Base-by-base conservation (phyloP, 371 early-diverging fungal species). In the Actinomucor elegans region DNA sequence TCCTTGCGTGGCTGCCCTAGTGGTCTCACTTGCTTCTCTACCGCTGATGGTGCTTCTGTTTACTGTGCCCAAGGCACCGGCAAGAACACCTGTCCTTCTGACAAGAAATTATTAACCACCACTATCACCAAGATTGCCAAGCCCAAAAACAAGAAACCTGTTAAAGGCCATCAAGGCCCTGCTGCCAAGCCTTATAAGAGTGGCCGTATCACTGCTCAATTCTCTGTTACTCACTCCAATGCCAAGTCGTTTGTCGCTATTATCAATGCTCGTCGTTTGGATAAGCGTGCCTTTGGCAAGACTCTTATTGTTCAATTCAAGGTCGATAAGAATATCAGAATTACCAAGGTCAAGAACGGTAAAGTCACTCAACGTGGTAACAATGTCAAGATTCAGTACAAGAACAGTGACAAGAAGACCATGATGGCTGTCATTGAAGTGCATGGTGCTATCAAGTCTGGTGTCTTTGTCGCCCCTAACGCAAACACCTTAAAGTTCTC, bases 51-150 rank as follows among this genome's bases (percentile, higher is more conserved):
- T 12, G 9, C 27, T 7, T 73, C 73, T 12, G 40, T 63, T 10
- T 73, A 73, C 45, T 76, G 77, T 47, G 73, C 59, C 31, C 47
- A 36, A 32, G 58, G 61, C 26, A 28, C 43, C 10, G 28, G 44
- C 12, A n/a, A n/a, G n/a, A n/a, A n/a, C n/a, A n/a, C n/a, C n/a
- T n/a, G n/a, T n/a, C n/a, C n/a, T n/a, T n/a, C n/a, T n/a, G n/a
- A n/a, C n/a, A n/a, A n/a, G n/a, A n/a, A n/a, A n/a, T n/a, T n/a
- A n/a, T n/a, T n/a, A n/a, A 34, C 48, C 5, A 21, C 21, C n/a
- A 32, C 38, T 14, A 36, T 34, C 11, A 47, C 55, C n/a, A 14
- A 36, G 5, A 51, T 41, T 24, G 28, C 21, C 21, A 28, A 33
- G 11, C 52, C 42, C 31, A 47, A 33, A 9, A 42, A 61, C 0